Conservation (phyloP, 768 basidiomycete species). For the Amanita subjunquillea region DNA sequence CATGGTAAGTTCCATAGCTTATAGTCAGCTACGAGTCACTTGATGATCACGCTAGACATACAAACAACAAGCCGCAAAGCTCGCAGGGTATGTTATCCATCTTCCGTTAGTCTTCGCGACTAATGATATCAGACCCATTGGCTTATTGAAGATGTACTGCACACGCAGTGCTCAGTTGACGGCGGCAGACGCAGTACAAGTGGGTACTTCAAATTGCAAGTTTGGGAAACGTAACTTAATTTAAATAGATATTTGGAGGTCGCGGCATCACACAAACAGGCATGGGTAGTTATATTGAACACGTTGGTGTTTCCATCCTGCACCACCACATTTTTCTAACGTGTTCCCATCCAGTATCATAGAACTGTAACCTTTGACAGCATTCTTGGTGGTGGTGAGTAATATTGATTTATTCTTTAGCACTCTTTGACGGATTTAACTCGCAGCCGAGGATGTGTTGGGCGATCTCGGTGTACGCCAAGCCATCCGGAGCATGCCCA, state of each 20-base stretch:
- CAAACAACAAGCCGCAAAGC: conserved; percentile 62
- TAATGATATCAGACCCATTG: conserved; percentile 40
- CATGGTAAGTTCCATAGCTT: conserved; percentile 34
- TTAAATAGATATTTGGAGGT: conserved; percentile 63
- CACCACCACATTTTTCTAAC: conserved; percentile 14
- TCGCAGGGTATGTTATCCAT: conserved; percentile 47
- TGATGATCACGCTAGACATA: conserved; percentile 31
- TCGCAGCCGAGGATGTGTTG: conserved; percentile 63
- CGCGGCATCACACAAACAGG: conserved; percentile 78
- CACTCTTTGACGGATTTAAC: conserved; percentile 2
- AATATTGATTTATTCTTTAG: neutral
- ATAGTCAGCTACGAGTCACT: neutral
- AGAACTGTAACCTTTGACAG: conserved; percentile 57
- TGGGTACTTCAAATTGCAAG: conserved; percentile 9
- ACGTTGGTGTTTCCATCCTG: conserved; percentile 23
- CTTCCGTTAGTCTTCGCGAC: neutral
- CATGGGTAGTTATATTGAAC: conserved; percentile 64
- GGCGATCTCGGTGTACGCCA: conserved; percentile 78
- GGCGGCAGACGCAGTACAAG: conserved; percentile 62
- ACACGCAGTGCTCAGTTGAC: conserved; percentile 56
- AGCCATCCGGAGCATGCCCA: conserved; percentile 68
- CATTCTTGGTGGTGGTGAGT: conserved; percentile 56
- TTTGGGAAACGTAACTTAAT: neutral
- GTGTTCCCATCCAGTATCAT: conserved; percentile 33
- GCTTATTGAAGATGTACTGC: conserved; percentile 59